Conservation (phyloP, 1,284 basidiomycete genomes). For the Phenoliferia sp. region DNA sequence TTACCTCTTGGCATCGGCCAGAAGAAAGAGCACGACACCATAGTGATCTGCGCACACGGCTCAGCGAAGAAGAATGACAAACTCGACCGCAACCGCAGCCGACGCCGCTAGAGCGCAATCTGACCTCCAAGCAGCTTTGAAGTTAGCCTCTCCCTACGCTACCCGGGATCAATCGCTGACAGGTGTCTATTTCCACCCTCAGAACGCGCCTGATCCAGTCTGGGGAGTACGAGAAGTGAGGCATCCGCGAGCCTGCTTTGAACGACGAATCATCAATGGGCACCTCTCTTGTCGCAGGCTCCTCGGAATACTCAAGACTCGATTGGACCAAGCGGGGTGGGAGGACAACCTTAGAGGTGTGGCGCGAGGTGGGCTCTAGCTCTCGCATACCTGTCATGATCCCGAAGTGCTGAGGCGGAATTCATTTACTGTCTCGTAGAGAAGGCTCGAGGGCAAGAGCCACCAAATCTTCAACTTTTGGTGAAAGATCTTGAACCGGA, state of each 20-base stretch:
- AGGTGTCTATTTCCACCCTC: neutral
- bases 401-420: neutral
- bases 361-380: conserved; percentile 16
- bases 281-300: neutral
- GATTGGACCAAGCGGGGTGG: conserved; percentile 1
- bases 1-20: too few relatives aligned
- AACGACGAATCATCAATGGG: neutral
- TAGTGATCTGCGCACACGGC: too few relatives aligned
- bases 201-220: conserved; percentile 18
- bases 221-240: conserved; percentile 28
- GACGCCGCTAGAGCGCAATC: neutral
- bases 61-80: too few relatives aligned
- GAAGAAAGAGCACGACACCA: too few relatives aligned
- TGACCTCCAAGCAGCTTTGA: neutral
- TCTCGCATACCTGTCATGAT: neutral
- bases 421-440: conserved; percentile 1
- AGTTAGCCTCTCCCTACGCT: neutral
- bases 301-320: neutral
- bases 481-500: conserved; percentile 16
- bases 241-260: neutral
- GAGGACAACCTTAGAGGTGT: conserved; percentile 12
- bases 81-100: neutral
- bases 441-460: conserved; percentile 17
- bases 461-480: conserved; percentile 16
- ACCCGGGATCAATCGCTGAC: neutral